These are phyloP conservation scores for Podospora pseudopauciseta DNA, from an alignment of 495 filamentous ascomycete species.

Conservation along the genomic window DNA sequence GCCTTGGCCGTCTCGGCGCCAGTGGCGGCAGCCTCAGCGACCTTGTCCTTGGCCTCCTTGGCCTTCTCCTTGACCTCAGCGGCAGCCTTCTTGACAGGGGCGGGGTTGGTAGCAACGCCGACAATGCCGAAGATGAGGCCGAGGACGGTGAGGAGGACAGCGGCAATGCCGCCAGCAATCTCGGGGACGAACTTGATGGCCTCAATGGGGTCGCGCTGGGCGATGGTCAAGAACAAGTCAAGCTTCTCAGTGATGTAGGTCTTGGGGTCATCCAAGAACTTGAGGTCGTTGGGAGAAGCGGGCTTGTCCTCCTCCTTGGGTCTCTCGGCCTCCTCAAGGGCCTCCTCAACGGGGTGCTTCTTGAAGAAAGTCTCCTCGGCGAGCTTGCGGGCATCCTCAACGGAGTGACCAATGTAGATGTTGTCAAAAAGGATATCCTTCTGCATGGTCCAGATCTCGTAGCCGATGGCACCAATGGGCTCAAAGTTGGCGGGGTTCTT, in stretches of 20 bases:
- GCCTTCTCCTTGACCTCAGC: conserved; percentile 72
- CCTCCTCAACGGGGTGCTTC: conserved; percentile 82
- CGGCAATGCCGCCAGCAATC: conserved; percentile 74
- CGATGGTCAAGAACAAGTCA: conserved; percentile 79
- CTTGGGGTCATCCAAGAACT: conserved; percentile 91
- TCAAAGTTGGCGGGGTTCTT: conserved; percentile 95
- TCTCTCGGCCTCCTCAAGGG: conserved; percentile 75
- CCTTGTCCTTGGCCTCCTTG: conserved; percentile 74
- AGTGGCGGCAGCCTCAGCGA: conserved; percentile 61
- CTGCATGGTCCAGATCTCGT: conserved; percentile 99
- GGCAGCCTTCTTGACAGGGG: conserved; percentile 54
- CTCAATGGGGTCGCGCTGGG: conserved; percentile 81
- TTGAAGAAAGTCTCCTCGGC: conserved; percentile 88
- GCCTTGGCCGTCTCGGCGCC: conserved; percentile 64
- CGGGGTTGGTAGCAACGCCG: conserved; percentile 35
- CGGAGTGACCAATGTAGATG: conserved; percentile 98
- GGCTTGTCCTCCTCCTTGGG: conserved; percentile 69
- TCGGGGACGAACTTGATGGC: conserved; percentile 91
- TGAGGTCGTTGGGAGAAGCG: conserved; percentile 66
- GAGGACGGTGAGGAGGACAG: conserved; percentile 63
- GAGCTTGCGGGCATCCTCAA: conserved; percentile 87
- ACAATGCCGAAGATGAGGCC: conserved; percentile 60
- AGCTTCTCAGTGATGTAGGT: conserved; percentile 87
- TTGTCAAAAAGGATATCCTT: conserved; percentile 99
- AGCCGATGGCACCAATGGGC: conserved; percentile 97